Conservation (phyloP, 495 filamentous ascomycete genomes). For the Mytilinidion resinicola region DNA sequence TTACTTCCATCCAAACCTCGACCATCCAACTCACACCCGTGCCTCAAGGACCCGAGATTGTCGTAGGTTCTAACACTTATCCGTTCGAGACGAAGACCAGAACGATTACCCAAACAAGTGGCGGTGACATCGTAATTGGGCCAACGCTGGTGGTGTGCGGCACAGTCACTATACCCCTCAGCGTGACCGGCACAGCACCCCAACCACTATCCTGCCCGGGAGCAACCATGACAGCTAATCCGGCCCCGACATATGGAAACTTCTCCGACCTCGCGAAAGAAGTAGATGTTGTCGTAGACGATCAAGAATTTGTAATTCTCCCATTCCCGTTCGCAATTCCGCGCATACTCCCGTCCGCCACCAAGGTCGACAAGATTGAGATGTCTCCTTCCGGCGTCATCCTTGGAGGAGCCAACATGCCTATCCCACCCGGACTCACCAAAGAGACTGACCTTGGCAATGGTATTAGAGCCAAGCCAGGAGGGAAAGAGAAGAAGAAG, state of each 20-base stretch:
- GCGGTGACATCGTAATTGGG: background rate
- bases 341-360: background rate
- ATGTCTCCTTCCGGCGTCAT: background rate
- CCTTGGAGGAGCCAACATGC: background rate
- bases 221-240: background rate
- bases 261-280: background rate
- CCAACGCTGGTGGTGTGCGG: background rate
- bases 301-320: background rate
- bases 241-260: background rate
- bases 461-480: background rate
- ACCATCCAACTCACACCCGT: background rate
- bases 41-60: background rate
- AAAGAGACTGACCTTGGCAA: background rate
- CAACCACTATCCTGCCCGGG: background rate
- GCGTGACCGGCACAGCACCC: background rate
- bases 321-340: background rate
- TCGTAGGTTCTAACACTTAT: background rate
- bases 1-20: no score
- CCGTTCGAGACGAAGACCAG: background rate
- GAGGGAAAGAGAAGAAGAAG: background rate
- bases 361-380: background rate
- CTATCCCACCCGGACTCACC: background rate
- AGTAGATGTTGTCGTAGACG: background rate
- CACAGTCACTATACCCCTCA: background rate
- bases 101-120: background rate